phyloP scores from a whole-genome alignment of 306 rosid species.

The Quercus suber region DNA sequence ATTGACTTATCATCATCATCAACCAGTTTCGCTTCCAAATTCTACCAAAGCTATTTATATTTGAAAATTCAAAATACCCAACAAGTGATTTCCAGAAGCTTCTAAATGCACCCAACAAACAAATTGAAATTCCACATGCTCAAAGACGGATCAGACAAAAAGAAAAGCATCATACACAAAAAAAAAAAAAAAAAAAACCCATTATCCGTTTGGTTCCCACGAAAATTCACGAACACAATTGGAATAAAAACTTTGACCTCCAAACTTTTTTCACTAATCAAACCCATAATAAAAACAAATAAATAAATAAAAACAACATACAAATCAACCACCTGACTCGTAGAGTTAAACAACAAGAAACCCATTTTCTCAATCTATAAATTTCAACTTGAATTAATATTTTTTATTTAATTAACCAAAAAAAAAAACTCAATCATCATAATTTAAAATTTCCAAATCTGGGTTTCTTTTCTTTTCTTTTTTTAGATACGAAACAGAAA shows the following conservation, averaged over 20 bases:
- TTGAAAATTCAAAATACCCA: background rate
- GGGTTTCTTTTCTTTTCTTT: too few species aligned
- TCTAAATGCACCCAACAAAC: background rate
- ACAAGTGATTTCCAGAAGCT: background rate
- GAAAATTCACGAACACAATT: background rate
- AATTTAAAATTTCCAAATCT: background rate
- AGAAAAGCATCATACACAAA: background rate
- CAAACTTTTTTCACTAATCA: background rate
- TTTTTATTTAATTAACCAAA: background rate
- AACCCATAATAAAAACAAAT: background rate
- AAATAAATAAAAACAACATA: background rate
- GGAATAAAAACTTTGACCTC: background rate
- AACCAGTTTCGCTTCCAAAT: too few species aligned
- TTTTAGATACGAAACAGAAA: too few species aligned
- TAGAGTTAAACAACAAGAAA: background rate
- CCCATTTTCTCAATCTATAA: background rate
- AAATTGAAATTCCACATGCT: background rate
- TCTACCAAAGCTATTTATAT: too few species aligned
- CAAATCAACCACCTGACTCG: background rate
- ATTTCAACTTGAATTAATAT: background rate
- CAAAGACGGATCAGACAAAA: background rate
- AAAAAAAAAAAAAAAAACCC: background rate
- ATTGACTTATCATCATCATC: too few species aligned
- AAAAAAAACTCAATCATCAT: background rate
- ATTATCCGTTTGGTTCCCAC: background rate